These are phyloP conservation scores for Carnegiea gigantea DNA, from an alignment of 179 eudicot species.

Conservation along the genomic window DNA sequence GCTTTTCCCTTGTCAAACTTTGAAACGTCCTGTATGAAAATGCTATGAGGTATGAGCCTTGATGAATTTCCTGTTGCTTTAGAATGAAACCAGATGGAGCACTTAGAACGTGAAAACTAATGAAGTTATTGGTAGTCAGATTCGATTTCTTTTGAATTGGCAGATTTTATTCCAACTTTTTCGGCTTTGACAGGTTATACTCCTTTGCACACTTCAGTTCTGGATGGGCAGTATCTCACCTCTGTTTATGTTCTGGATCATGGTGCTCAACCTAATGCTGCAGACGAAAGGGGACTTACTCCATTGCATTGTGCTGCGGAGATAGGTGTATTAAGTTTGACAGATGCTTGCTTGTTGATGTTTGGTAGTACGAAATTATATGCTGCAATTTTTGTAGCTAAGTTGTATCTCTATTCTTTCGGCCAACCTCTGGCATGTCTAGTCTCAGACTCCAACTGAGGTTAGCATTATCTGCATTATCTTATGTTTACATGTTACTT, in stretches of 20 bases:
- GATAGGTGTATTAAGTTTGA: constrained; percentile 19
- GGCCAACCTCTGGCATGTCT: not conserved
- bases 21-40: not conserved
- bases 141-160: not conserved
- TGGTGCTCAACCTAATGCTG: constrained; percentile 28
- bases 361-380: not conserved
- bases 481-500: constrained; percentile 1
- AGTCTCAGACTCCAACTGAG: no score
- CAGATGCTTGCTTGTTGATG: not conserved
- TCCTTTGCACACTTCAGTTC: constrained; percentile 23
- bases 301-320: constrained; percentile 34
- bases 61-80: not conserved
- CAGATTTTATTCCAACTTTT: not conserved
- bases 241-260: constrained; percentile 23
- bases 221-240: constrained; percentile 23
- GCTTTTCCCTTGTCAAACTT: not conserved
- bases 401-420: not conserved
- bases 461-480: not conserved
- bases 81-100: not conserved
- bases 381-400: not conserved
- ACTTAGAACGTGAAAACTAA: not conserved
- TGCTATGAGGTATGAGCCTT: not conserved
- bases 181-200: constrained; percentile 20
- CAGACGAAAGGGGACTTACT: constrained; percentile 12
- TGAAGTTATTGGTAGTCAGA: not conserved